These are phyloP conservation scores for Halteria grandinella DNA, from an alignment of 73 alveolate genomes.

Conservation along the genomic window DNA sequence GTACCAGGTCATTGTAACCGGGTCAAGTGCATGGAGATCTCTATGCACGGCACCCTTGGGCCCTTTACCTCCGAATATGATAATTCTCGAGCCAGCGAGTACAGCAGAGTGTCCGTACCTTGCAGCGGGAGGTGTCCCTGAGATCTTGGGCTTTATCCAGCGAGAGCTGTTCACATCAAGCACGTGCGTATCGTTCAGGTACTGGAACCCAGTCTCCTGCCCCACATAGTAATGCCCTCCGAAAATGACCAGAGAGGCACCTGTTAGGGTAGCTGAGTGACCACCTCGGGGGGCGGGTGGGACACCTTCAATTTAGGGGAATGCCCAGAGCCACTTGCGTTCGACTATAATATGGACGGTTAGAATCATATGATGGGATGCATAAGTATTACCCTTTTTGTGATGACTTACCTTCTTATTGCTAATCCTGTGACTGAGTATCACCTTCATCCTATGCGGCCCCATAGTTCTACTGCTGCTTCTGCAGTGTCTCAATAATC, in stretches of 20 bases:
- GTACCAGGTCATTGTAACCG: slow-evolving; percentile 98
- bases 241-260: slow-evolving; percentile 94
- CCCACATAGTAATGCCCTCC: slow-evolving; percentile 97
- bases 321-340: slow-evolving; percentile 92
- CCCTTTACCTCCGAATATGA: slow-evolving; percentile 95
- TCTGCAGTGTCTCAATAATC: slow-evolving; percentile 62
- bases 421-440: too few relatives aligned
- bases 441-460: not conserved
- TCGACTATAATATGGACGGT: slow-evolving; percentile 57
- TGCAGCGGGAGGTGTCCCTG: slow-evolving; percentile 98
- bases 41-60: slow-evolving; percentile 77
- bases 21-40: slow-evolving; percentile 98
- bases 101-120: slow-evolving; percentile 97
- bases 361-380: not conserved
- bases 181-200: slow-evolving; percentile 95
- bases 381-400: not conserved
- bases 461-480: not conserved
- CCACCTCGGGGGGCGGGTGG: slow-evolving; percentile 99
- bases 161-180: slow-evolving; percentile 95
- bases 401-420: not conserved
- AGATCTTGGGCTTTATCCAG: slow-evolving; percentile 95
- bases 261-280: slow-evolving; percentile 97
- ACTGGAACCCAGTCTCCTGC: slow-evolving; percentile 91
- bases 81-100: slow-evolving; percentile 96
- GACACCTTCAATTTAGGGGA: slow-evolving; percentile 91